Evolutionary conservation across 2,329 filamentous ascomycete species (phyloP), one percentile per base, ranked within the genome.

Genomic region (Diaporthe sp.): DNA sequence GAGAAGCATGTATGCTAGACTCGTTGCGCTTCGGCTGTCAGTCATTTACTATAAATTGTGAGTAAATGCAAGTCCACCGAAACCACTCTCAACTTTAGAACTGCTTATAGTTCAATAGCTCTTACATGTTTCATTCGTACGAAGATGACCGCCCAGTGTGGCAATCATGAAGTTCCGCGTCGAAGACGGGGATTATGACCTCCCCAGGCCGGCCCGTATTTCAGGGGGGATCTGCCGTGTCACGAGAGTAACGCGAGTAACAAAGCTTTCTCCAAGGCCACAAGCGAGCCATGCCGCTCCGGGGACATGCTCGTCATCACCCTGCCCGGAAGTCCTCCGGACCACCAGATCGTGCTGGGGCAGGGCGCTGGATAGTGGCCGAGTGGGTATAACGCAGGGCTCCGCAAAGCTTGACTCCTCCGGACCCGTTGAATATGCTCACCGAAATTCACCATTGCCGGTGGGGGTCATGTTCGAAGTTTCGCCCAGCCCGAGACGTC

Each of bases 391-490:
- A 42, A 15, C 55, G 55, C 55, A 22, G 55, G 32, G 55, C 55
- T 25, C 55, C 55, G 55, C 55, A 37, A 58, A 58, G 55, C 55
- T 58, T 58, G 32, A 58, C 55, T 58, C 53, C 17, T 58, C 32
- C 22, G 55, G 55, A 35, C 55, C 55, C 32, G 55, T 58, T 58
- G 10, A 37, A 35, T 58, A 58, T 37, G 32, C 55, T 35, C 32
- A 4, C 55, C 30, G 55, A 58, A 58, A 58, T 58, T 58, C 55
- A 58, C 55, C 55, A 37, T 15, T 19, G 8, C 32, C 55, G 32
- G 22, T 58, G 55, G 32, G 32, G 19, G 3, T 15, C 19, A 15
- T 19, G 55, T 9, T 32, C 55, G 55, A 58, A 37, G 55, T 58
- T 37, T 37, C 55, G 32, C 55, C 55, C 30, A 32, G 55, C 55